Conservation (phyloP, 306 rosid genomes). For the Acacia confusa region DNA sequence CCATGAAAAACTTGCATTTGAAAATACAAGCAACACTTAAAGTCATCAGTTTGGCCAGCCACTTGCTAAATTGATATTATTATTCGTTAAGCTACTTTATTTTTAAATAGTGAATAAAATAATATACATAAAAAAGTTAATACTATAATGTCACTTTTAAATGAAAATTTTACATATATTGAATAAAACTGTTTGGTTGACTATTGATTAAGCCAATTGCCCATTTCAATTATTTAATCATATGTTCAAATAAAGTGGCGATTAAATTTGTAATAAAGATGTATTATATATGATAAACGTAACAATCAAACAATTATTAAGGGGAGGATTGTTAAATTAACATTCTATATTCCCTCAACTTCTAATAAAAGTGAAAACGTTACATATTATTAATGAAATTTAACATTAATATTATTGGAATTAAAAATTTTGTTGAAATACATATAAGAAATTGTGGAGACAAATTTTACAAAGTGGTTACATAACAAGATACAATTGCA, state of each 20-base stretch:
- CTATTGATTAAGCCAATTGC: neutral
- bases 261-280: neutral
- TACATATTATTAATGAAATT: neutral
- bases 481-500: neutral
- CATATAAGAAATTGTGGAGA: neutral
- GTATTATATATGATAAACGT: neutral
- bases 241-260: neutral
- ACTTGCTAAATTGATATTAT: neutral
- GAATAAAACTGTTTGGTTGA: neutral
- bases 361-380: neutral
- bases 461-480: neutral
- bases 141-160: neutral
- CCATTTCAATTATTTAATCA: neutral
- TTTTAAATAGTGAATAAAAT: neutral
- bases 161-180: neutral
- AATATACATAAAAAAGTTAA: neutral
- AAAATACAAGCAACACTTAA: neutral
- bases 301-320: neutral
- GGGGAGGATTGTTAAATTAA: neutral
- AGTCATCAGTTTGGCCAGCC: neutral
- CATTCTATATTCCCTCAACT: neutral
- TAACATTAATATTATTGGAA: neutral
- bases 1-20: neutral
- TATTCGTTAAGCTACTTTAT: neutral
- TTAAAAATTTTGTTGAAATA: neutral